Conservation (phyloP, 306 rosid genomes). For the Hippophae rhamnoides region DNA sequence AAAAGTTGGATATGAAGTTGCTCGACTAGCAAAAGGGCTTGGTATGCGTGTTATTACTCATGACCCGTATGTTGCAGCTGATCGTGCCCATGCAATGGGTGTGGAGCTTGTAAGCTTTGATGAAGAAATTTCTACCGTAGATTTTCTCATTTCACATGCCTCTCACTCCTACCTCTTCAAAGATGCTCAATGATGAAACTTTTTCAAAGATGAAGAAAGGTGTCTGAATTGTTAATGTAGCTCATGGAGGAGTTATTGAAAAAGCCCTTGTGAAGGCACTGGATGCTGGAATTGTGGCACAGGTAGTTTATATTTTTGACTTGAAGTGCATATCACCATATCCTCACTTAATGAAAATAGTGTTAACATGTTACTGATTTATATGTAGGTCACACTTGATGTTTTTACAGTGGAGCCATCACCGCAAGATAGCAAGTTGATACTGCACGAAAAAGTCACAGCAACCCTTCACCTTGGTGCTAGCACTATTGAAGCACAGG, state of each 20-base stretch:
- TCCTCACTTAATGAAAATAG: not conserved
- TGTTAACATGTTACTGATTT: conserved; percentile 1
- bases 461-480: conserved; percentile 95
- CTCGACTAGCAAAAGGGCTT: conserved; percentile 64
- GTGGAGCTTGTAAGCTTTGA: conserved; percentile 57
- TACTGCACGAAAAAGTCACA: conserved; percentile 71
- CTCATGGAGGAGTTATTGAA: conserved; percentile 91
- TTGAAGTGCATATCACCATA: not conserved
- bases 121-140: conserved; percentile 50
- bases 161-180: conserved; percentile 50
- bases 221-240: conserved; percentile 67
- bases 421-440: conserved; percentile 59
- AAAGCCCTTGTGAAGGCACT: conserved; percentile 76
- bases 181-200: conserved; percentile 52
- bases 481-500: conserved; percentile 54
- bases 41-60: conserved; percentile 66
- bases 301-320: conserved; percentile 26
- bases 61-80: conserved; percentile 57
- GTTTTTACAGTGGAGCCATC: conserved; percentile 89
- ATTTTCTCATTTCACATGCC: conserved; percentile 74
- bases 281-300: conserved; percentile 74
- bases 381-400: conserved; percentile 76
- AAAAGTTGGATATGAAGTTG: conserved; percentile 67
- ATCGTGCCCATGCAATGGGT: conserved; percentile 60
- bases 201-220: conserved; percentile 80